A percentile compares a stretch with the other conserved stretches of the same genome.
phyloP scores from a whole-genome alignment of 305 asterid species.

The Ruellia speciosa region DNA sequence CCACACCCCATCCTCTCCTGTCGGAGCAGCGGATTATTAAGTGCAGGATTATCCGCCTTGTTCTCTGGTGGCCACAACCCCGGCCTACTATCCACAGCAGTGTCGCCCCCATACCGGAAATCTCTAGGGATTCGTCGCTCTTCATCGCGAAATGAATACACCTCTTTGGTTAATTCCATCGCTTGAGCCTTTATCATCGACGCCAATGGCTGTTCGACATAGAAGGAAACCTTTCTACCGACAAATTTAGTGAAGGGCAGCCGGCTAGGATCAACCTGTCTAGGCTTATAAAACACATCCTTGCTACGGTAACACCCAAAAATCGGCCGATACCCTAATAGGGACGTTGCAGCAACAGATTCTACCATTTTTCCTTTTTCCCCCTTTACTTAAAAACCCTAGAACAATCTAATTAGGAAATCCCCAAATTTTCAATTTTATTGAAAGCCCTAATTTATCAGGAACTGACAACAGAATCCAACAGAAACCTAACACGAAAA shows the following conservation, averaged over 20 bases:
- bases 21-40: slow-evolving; percentile 77
- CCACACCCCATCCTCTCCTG: slow-evolving; percentile 95
- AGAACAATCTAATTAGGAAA: slow-evolving; percentile 12
- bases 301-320: slow-evolving; percentile 33
- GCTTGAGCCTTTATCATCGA: slow-evolving; percentile 53
- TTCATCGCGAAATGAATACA: slow-evolving; percentile 42
- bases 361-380: slow-evolving; percentile 42
- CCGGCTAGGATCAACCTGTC: slow-evolving; percentile 27
- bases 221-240: slow-evolving; percentile 26
- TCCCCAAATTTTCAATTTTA: not conserved
- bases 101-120: slow-evolving; percentile 36
- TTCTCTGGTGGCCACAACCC: slow-evolving; percentile 79
- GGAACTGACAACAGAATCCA: slow-evolving; percentile 9
- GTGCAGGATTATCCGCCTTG: slow-evolving; percentile 70
- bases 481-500: slow-evolving; percentile 11
- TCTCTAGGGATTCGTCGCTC: slow-evolving; percentile 39
- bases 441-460: slow-evolving; percentile 4
- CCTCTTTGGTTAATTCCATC: slow-evolving; percentile 59
- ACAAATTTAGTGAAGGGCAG: slow-evolving; percentile 25
- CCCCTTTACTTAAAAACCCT: slow-evolving; percentile 12
- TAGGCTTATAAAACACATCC: slow-evolving; percentile 33
- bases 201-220: slow-evolving; percentile 14
- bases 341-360: slow-evolving; percentile 61
- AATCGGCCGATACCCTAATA: slow-evolving; percentile 48
- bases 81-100: slow-evolving; percentile 46